Base-by-base conservation (phyloP, 495 filamentous ascomycete genomes). In the Choiromyces venosus region DNA sequence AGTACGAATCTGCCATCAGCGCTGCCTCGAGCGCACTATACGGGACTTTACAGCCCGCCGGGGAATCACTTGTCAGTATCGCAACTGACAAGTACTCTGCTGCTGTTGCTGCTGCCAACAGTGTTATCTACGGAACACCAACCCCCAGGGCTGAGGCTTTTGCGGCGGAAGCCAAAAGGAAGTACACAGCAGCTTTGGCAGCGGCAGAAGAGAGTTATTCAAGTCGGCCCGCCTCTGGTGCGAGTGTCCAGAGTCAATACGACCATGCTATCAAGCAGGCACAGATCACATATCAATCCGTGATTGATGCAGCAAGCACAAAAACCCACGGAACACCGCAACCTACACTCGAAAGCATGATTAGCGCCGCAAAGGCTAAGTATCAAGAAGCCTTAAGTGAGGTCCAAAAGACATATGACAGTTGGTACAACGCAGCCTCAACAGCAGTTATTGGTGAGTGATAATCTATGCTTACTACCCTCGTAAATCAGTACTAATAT, bases 261-360 rank as follows among this genome's bases (percentile, higher is more conserved):
- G 88, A 33, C 89, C 89, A 84, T 92, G 42, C 91, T 90, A 1
- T 86, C 90, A 0, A 87, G 88, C 37, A 86, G 86, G 56, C 84
- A 92, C 25, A 85, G 86, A 37, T 88, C 91, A 79, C 91, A 88
- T 40, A 84, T 90, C 16, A 86, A 83, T 65, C 84, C 56, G 83
- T 89, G 40, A 82, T 84, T 36, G 85, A 83, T 33, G 86, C 87
- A 10, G 87, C 85, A 35, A 80, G 82, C 14, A 79, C 82, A n/a
- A 82, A 78, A 5, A 73, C 90, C 3, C 88, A 90, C 78, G 89
- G 89, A 21, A 86, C 87, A 4, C 80, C 85, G 61, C 82, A 87
- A 74, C 84, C 85, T n/a, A 78, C 83, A 35, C 81, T 76, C 4
- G 87, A 88, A 74, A 87, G 84, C 65, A 74, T 85, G 16, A 79